These are phyloP conservation scores for Selenicereus undatus DNA, from an alignment of 148 eudicot species.

Conservation along the genomic window DNA sequence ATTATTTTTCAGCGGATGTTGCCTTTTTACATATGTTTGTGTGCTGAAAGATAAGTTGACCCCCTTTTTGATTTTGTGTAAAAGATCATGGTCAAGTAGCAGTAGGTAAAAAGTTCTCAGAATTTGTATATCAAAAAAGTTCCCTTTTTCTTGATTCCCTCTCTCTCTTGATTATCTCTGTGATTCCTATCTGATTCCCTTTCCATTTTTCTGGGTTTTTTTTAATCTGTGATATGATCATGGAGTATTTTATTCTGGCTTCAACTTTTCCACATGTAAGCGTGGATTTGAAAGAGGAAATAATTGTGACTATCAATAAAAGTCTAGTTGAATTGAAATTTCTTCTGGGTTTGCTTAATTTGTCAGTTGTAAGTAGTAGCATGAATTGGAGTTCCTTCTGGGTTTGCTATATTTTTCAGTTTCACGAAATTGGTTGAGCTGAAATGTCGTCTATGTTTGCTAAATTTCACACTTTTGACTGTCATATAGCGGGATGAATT, in stretches of 20 bases:
- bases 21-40: background rate
- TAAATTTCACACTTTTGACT: background rate
- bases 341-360: background rate
- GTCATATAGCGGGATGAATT: background rate
- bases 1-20: background rate
- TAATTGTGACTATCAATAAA: background rate
- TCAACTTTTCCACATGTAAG: background rate
- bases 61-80: background rate
- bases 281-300: background rate
- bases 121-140: background rate
- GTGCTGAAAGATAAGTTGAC: background rate
- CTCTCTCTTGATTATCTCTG: background rate
- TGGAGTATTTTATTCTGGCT: background rate
- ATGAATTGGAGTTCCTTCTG: background rate
- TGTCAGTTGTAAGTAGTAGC: background rate
- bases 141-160: background rate
- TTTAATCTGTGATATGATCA: background rate
- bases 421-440: background rate
- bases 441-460: background rate
- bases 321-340: background rate
- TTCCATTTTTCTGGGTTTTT: background rate
- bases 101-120: constrained; percentile 1
- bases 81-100: background rate
- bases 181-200: constrained; percentile 16
- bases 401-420: background rate